phyloP scores from a whole-genome alignment of 1,284 basidiomycete genomes.

The Tylopilus sp. region DNA sequence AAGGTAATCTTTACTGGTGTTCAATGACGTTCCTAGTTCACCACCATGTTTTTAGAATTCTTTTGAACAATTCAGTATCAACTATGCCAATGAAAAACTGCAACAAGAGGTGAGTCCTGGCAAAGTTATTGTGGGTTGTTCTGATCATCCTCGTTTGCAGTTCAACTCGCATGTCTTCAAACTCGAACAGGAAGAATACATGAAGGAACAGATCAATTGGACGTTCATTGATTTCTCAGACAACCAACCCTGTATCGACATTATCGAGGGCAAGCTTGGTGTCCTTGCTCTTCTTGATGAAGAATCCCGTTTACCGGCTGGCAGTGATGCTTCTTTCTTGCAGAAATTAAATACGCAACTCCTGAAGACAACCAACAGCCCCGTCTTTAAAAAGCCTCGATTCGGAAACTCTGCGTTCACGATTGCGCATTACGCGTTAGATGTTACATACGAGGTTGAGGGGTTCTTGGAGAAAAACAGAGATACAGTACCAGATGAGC shows the following conservation, averaged over 20 bases:
- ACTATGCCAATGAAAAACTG: constrained; percentile 98
- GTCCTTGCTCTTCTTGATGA: constrained; percentile 94
- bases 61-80: constrained; percentile 99
- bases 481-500: constrained; percentile 98
- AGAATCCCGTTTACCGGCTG: constrained; percentile 93
- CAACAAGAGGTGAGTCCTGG: constrained; percentile 77
- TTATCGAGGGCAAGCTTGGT: constrained; percentile 96
- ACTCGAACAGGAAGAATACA: constrained; percentile 98
- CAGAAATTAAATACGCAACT: constrained; percentile 92
- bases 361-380: constrained; percentile 78
- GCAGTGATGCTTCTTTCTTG: constrained; percentile 89
- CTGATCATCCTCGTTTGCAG: constrained; percentile 39
- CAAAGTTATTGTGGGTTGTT: neutral
- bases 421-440: constrained; percentile 95
- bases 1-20: constrained; percentile 48
- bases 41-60: constrained; percentile 61
- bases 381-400: constrained; percentile 95
- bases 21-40: neutral
- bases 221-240: constrained; percentile 99
- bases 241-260: constrained; percentile 97
- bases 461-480: constrained; percentile 99
- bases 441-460: constrained; percentile 97
- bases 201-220: constrained; percentile 98
- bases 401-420: constrained; percentile 98
- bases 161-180: constrained; percentile 99